A percentile compares a stretch with the other conserved stretches of the same genome.
phyloP scores from a whole-genome alignment of 495 filamentous ascomycete genomes.

The Cudoniella acicularis region DNA sequence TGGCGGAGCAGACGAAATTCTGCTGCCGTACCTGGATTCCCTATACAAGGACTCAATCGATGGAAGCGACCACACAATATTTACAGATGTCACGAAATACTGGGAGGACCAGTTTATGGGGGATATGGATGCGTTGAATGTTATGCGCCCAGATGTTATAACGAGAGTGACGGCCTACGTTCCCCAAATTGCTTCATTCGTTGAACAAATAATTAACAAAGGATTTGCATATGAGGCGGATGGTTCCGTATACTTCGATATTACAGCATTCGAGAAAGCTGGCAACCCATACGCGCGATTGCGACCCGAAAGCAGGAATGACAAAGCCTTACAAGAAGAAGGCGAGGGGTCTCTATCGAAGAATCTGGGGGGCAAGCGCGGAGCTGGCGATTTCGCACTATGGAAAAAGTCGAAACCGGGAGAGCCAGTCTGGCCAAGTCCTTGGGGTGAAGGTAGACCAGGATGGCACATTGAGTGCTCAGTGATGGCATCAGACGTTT shows the following conservation, averaged over 20 bases:
- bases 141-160: constrained; percentile 72
- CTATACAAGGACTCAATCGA: constrained; percentile 71
- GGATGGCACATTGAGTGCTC: constrained; percentile 99
- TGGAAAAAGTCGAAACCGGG: constrained; percentile 94
- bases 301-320: constrained; percentile 80
- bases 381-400: constrained; percentile 80
- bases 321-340: constrained; percentile 78
- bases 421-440: constrained; percentile 84
- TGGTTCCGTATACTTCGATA: constrained; percentile 94
- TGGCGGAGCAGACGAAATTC: constrained; percentile 56
- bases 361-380: constrained; percentile 62
- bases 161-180: constrained; percentile 91
- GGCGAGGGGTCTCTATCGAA: constrained; percentile 83
- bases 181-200: constrained; percentile 62
- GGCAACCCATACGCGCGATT: constrained; percentile 83
- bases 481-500: constrained; percentile 84
- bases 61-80: constrained; percentile 62
- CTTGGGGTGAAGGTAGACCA: constrained; percentile 83
- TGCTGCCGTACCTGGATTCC: constrained; percentile 81
- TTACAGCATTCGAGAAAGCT: constrained; percentile 75
- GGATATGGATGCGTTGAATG: constrained; percentile 84
- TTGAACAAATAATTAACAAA: constrained; percentile 76
- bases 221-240: constrained; percentile 83
- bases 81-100: constrained; percentile 74
- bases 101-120: constrained; percentile 80